These are phyloP conservation scores for Flaveria bidentis DNA, from an alignment of 129 eudicot species.

Conservation along the genomic window DNA sequence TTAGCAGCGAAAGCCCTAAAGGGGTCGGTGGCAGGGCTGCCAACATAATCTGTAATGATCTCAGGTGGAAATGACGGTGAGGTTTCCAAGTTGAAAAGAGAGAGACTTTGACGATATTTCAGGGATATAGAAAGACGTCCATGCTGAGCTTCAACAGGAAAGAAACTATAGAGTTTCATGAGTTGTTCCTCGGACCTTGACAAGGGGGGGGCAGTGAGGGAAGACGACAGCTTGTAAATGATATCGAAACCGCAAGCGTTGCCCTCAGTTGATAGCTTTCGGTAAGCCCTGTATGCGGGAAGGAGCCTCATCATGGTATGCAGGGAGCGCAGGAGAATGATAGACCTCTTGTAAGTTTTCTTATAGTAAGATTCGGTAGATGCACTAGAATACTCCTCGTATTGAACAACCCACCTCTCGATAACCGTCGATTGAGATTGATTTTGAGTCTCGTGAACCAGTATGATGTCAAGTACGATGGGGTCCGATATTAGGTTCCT, in stretches of 20 bases:
- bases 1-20: slow-evolving; percentile 81
- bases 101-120: slow-evolving; percentile 63
- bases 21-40: slow-evolving; percentile 97
- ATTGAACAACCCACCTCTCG: slow-evolving; percentile 95
- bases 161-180: slow-evolving; percentile 72
- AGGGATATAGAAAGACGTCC: slow-evolving; percentile 81
- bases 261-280: slow-evolving; percentile 47
- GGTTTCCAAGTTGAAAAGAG: slow-evolving; percentile 72
- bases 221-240: slow-evolving; percentile 72
- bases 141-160: slow-evolving; percentile 80
- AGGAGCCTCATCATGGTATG: slow-evolving; percentile 82
- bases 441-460: slow-evolving; percentile 52
- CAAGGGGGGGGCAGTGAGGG: slow-evolving; percentile 78
- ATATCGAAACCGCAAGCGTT: slow-evolving; percentile 66
- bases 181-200: slow-evolving; percentile 66
- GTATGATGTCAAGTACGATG: slow-evolving; percentile 78
- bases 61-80: slow-evolving; percentile 73
- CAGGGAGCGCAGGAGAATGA: slow-evolving; percentile 75
- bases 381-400: slow-evolving; percentile 56
- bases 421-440: slow-evolving; percentile 56
- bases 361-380: slow-evolving; percentile 49
- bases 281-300: slow-evolving; percentile 82
- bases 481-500: slow-evolving; percentile 82
- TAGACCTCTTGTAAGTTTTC: slow-evolving; percentile 78
- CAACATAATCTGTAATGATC: slow-evolving; percentile 90